Evolutionary conservation across 768 basidiomycete species (phyloP), one percentile per base, ranked within the genome.

Genomic region (Macrolepiota albuminosa): DNA sequence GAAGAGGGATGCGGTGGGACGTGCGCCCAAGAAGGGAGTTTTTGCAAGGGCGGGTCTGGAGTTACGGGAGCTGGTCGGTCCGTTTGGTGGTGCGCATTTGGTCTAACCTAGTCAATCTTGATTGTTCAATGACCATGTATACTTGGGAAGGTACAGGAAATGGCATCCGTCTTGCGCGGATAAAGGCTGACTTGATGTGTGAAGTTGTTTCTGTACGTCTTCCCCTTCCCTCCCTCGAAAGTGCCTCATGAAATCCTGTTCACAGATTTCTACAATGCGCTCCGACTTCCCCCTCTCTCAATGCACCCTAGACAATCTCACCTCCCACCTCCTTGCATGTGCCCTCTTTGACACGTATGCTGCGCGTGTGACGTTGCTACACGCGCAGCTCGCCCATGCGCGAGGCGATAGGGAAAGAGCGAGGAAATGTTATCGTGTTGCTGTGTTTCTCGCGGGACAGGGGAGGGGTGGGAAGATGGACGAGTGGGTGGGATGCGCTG

Each of bases 341-440:
- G 67, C 70, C n/a, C 71, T 89, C 42, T 93, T 88, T 64, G 61
- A 69, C 3, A 53, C 69, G 0, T 91, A 85, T 65, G 75, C 84
- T 2, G 79, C 85, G 0, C 83, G 87, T 4, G 83, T 91, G 11
- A 79, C 86, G 6, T 75, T 92, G 7, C 80, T 86, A 59, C 81
- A 89, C 55, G 90, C 84, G 0, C 88, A 93, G 61, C 81, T 92
- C 33, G 85, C 88, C 5, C 90, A 93, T 68, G 83, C 88, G 1
- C 71, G 82, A 4, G 83, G 84, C 1, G 75, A 81, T 8, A 68
- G 73, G 0, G 74, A 76, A 11, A 78, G 82, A 2, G 90, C 91
- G 18, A 64, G 77, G 51, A 74, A 78, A 40, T 88, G 86, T 58
- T 93, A 91, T 69, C 76, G 75, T 45, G 79, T 87, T 5, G 87